Evolutionary conservation across 2,329 filamentous ascomycete species (phyloP), one percentile per base, ranked within the genome.

Genomic region (Penicillium nordicum): DNA sequence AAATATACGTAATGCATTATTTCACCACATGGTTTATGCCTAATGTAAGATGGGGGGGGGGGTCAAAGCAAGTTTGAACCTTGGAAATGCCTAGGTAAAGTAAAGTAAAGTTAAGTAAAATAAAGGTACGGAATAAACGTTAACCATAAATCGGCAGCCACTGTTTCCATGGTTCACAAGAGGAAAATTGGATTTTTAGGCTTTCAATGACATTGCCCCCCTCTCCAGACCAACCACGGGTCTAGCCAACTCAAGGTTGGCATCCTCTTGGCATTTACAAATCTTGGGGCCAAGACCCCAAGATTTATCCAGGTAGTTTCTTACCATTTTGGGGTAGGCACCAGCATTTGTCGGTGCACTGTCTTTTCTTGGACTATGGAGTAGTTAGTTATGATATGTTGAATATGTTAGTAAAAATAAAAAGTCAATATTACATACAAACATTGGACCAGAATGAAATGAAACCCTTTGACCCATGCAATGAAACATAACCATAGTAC

Each of bases 21-120:
- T 51, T 56, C 55, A 58, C 63, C 63, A 65, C 63, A 65, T 65
- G 62, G 63, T 53, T 60, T 50, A 49, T 55, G 46, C 7, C 58
- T 27, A 44, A 44, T 50, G 57, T 60, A 48, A 58, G 57, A 63
- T 46, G 18, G 25, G 29, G 30, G 18, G 25, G 29, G 30, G 48
- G 41, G 55, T 29, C 46, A 48, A 49, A 30, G 46, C 12, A 16
- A 43, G 16, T 34, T n/a, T 3, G 21, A 51, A 51, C 38, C 49
- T 27, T 51, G 29, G 37, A 41, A 51, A 44, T 55, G 49, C 51
- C 41, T 55, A 36, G 40, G 38, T 27, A 41, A 47, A 47, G 32
- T 46, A 27, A 53, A 38, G 48, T 46, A 34, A 46, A 46, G 41
- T 41, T 34, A 29, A 41, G 37, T 44, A 27, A 37, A 56, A 45